Conservation (phyloP, 352 stramenopile species). For the Phytophthora podocarpi region DNA sequence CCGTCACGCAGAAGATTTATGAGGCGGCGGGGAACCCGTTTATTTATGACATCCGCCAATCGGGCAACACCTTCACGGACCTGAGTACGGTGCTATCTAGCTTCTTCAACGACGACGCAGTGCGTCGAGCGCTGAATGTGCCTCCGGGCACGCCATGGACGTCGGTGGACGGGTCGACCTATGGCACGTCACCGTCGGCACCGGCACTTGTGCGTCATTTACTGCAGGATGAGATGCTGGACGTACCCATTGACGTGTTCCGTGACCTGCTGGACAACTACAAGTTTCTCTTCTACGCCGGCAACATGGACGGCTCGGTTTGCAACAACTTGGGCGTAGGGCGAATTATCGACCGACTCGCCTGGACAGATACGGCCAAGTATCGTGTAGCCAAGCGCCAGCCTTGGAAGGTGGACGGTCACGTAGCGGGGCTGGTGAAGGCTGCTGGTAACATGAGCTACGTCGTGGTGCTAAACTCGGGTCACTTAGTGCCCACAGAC, state of each 20-base stretch:
- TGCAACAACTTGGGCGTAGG: slow-evolving; percentile 83
- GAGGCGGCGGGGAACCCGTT: slow-evolving; percentile 77
- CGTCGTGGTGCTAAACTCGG: slow-evolving; percentile 82
- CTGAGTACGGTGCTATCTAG: slow-evolving; percentile 56
- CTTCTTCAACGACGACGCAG: slow-evolving; percentile 86
- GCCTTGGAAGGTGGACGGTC: slow-evolving; percentile 66
- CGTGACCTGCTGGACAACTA: slow-evolving; percentile 83
- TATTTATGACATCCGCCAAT: slow-evolving; percentile 84
- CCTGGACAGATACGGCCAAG: slow-evolving; percentile 68
- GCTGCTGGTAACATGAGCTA: slow-evolving; percentile 81
- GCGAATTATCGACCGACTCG: slow-evolving; percentile 80
- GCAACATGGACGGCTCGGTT: slow-evolving; percentile 84
- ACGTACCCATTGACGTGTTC: slow-evolving; percentile 78
- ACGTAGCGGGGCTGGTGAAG: slow-evolving; percentile 71
- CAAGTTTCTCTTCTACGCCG: slow-evolving; percentile 84
- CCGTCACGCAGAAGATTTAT: slow-evolving; percentile 81
- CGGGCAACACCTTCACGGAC: slow-evolving; percentile 58
- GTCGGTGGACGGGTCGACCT: slow-evolving; percentile 67
- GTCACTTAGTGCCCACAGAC: slow-evolving; percentile 74
- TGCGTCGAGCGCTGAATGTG: slow-evolving; percentile 89
- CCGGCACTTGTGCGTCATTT: slow-evolving; percentile 75
- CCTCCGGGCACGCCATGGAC: slow-evolving; percentile 61
- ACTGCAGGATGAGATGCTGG: slow-evolving; percentile 75
- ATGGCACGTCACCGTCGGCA: slow-evolving; percentile 54
- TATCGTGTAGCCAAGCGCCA: slow-evolving; percentile 64